phyloP scores from a whole-genome alignment of 257 asterid genomes.

The Solanum pinnatisectum region DNA sequence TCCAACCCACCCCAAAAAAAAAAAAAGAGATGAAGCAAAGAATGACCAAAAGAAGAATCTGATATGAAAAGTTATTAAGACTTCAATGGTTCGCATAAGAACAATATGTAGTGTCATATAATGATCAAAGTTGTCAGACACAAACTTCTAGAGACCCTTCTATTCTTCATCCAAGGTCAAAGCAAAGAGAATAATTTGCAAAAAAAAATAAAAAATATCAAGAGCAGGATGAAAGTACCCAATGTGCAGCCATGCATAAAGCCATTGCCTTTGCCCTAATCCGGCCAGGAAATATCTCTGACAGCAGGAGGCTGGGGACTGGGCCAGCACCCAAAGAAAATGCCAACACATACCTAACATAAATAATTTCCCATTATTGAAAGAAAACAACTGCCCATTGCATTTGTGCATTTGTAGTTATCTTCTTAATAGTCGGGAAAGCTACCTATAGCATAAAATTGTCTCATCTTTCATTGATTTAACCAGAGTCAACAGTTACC shows the following conservation, averaged over 20 bases:
- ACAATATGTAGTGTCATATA: not conserved
- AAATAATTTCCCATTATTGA: not conserved
- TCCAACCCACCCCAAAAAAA: not conserved
- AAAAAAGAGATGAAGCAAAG: not conserved
- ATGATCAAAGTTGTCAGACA: not conserved
- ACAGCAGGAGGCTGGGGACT: conserved; percentile 77
- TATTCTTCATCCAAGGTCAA: not conserved
- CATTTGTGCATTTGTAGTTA: not conserved
- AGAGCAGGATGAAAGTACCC: conserved; percentile 43
- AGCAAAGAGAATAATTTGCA: not conserved
- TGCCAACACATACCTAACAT: conserved; percentile 57
- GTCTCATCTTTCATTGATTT: not conserved
- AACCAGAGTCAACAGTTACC: not conserved
- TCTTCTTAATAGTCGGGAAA: not conserved
- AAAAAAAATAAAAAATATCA: not conserved
- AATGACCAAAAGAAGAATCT: not conserved
- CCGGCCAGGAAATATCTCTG: conserved; percentile 82
- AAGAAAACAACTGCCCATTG: not conserved
- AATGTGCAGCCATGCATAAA: conserved; percentile 83
- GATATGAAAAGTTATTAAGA: not conserved
- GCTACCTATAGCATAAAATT: not conserved
- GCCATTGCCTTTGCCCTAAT: conserved; percentile 97
- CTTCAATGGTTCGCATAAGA: not conserved
- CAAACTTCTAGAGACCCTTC: not conserved
- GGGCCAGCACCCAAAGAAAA: conserved; percentile 93